Evolutionary conservation across 2,329 filamentous ascomycete species (phyloP).

Genomic region (Xylaria digitata): DNA sequence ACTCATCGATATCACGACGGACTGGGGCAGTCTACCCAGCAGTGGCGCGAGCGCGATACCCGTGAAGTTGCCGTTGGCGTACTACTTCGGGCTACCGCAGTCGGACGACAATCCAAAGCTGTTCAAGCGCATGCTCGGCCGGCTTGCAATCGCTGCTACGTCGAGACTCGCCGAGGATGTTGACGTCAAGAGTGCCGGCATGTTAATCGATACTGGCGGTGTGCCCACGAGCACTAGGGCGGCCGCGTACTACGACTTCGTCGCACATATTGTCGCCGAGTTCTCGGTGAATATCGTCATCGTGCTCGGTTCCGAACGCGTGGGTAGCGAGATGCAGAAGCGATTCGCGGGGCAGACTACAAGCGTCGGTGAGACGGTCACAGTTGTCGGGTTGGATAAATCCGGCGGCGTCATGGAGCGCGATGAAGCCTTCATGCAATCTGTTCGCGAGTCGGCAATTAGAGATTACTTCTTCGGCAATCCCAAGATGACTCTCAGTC

Average conservation of each 20-base stretch:
- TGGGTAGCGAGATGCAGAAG: constrained; percentile 79
- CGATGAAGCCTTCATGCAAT: constrained; percentile 78
- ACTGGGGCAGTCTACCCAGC: constrained; percentile 91
- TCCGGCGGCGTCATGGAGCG: constrained; percentile 86
- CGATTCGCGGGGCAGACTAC: constrained; percentile 71
- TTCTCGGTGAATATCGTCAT: constrained; percentile 80
- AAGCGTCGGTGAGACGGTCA: constrained; percentile 73
- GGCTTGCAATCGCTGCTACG: constrained; percentile 81
- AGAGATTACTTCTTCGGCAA: constrained; percentile 96
- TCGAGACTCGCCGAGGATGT: constrained; percentile 81
- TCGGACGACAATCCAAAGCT: constrained; percentile 78
- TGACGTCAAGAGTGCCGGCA: constrained; percentile 76
- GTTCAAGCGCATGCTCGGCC: constrained; percentile 79
- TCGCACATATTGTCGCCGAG: constrained; percentile 78
- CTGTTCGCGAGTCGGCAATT: constrained; percentile 78
- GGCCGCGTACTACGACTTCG: constrained; percentile 73
- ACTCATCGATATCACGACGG: constrained; percentile 81
- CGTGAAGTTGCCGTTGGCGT: constrained; percentile 91
- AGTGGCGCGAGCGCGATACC: constrained; percentile 89
- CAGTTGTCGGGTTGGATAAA: constrained; percentile 81
- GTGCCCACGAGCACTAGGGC: constrained; percentile 59
- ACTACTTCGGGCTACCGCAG: constrained; percentile 82
- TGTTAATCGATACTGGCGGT: constrained; percentile 87
- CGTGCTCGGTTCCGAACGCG: constrained; percentile 80
- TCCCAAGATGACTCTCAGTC: constrained; percentile 79